Evolutionary conservation across 768 basidiomycete genomes (phyloP).

Genomic region (Crassisporium funariophilum): DNA sequence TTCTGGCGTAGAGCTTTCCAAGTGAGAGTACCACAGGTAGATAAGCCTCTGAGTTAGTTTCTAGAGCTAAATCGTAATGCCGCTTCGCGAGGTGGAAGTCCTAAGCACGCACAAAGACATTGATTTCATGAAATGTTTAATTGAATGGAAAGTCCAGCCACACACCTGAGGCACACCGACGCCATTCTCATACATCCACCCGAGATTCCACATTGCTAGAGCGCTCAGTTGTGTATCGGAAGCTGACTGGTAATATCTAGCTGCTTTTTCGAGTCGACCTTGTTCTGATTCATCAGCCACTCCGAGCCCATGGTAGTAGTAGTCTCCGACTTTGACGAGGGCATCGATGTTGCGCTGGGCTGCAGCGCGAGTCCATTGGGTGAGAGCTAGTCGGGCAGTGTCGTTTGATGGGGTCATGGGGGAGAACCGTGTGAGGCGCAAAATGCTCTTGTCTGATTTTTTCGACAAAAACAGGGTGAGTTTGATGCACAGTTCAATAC

Average conservation of each 20-base stretch:
- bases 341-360: constrained; percentile 95
- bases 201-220: constrained; percentile 96
- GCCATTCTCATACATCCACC: constrained; percentile 99
- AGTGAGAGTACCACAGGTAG: constrained; percentile 85
- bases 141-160: background rate
- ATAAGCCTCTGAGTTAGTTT: constrained; percentile 88
- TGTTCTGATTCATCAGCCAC: constrained; percentile 65
- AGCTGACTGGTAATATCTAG: constrained; percentile 91
- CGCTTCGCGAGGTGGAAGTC: constrained; percentile 97
- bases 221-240: constrained; percentile 92
- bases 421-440: constrained; percentile 68
- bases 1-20: constrained; percentile 77
- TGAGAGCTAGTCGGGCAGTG: constrained; percentile 81
- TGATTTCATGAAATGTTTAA: background rate
- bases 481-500: background rate
- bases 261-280: constrained; percentile 83
- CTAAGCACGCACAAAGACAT: constrained; percentile 47
- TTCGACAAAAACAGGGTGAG: background rate
- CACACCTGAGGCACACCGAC: constrained; percentile 83
- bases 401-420: constrained; percentile 77
- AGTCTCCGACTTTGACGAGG: constrained; percentile 96
- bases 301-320: constrained; percentile 91
- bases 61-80: constrained; percentile 88
- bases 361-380: constrained; percentile 94
- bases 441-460: constrained; percentile 67